phyloP scores from a whole-genome alignment of 257 asterid species.

The Sherardia arvensis region DNA sequence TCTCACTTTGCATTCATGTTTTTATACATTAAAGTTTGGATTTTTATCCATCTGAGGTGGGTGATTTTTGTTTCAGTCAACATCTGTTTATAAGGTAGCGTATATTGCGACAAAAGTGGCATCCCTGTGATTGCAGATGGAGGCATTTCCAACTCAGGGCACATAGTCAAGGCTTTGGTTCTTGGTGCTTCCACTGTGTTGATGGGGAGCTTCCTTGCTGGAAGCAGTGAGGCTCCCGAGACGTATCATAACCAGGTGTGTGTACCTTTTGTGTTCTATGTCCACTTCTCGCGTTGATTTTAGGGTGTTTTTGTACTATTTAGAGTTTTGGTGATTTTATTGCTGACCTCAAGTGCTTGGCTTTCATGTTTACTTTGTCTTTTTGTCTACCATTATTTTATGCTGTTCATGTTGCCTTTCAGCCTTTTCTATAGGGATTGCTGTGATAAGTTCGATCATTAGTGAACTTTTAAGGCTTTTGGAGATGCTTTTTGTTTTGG shows the following conservation, averaged over 20 bases:
- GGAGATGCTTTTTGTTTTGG: neutral
- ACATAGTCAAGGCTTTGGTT: constrained; percentile 80
- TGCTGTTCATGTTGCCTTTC: neutral
- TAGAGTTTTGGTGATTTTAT: neutral
- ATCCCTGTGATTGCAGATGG: constrained; percentile 92
- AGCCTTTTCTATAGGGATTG: no score
- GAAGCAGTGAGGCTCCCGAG: constrained; percentile 89
- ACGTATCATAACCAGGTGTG: constrained; percentile 64
- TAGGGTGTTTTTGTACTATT: no score
- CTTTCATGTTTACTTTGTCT: neutral
- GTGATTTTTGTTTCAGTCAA: constrained; percentile 45
- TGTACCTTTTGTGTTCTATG: neutral
- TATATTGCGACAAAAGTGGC: constrained; percentile 60
- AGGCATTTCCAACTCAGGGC: constrained; percentile 92
- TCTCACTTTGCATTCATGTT: neutral
- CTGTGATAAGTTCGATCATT: no score
- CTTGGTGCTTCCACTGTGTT: constrained; percentile 92
- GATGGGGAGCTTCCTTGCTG: constrained; percentile 93
- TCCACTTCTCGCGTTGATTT: neutral
- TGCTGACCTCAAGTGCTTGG: neutral
- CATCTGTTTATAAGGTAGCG: constrained; percentile 87
- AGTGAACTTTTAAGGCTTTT: no score
- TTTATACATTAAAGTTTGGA: neutral
- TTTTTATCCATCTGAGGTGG: no score
- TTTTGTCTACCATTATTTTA: no score